Base-by-base conservation (phyloP, 2,329 filamentous ascomycete genomes). In the Didymella sp. region DNA sequence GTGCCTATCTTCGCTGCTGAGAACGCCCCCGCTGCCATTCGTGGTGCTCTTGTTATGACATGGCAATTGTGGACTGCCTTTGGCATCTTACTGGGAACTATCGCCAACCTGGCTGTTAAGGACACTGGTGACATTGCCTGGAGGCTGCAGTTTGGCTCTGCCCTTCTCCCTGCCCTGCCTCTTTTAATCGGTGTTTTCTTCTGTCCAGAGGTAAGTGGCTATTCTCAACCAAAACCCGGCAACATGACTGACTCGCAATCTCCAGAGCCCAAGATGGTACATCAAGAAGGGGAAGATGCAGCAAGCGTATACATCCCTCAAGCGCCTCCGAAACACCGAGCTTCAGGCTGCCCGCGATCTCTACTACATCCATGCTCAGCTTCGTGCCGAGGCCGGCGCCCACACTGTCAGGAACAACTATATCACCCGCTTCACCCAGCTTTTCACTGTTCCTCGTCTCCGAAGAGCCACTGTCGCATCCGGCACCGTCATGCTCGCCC, bases 381-480 rank as follows among this genome's bases (percentile, higher is more conserved):
- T 78, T 17, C 57, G 63, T 11, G 62, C 67, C 17, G 73, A 75
- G 31, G 40, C 41, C 15, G 41, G 47, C 12, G 46, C 33, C 5
- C 3, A 41, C n/a, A 42, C 46, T 12, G 51, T 43, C 33, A 35
- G 24, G n/a, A 37, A 58, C 68, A 60, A 67, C 53, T 53, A 76
- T 33, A 65, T 77, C 54, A 74, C 58, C 5, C 69, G 76, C n/a
- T 76, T 77, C 58, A 52, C 81, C 37, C 83, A 90, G 69, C 72
- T 84, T 1, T 89, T 91, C 67, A 89, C 85, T 9, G 82, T 90
- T 51, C 87, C 88, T 1, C 84, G 89, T 43, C 79, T 89, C 9
- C 83, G 88, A 17, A 82, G 88, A 19, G 91, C 91, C 4, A 92
- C 87, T 6, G 80, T 89, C 27, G 91, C 90, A 8, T 88, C 90